A percentile compares a stretch with the other conserved stretches of the same genome.
phyloP scores from a whole-genome alignment of 768 basidiomycete genomes.

The Clitopilus hobsonii region DNA sequence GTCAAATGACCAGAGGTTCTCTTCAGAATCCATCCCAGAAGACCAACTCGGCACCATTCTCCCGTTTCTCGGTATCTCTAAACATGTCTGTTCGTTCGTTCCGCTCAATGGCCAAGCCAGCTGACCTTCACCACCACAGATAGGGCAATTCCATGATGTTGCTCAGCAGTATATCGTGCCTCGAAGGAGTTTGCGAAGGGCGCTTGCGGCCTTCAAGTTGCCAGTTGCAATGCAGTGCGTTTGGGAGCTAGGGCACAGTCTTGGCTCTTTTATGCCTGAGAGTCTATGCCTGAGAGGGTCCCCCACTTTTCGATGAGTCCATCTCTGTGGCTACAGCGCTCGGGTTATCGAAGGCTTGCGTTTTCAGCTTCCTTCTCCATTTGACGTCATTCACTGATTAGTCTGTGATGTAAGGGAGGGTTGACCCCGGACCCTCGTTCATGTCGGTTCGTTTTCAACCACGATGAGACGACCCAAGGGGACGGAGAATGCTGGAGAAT shows the following conservation, averaged over 20 bases:
- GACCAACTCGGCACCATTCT: too few species aligned
- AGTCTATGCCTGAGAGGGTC: background rate
- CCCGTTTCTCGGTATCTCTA: background rate
- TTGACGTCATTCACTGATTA: background rate
- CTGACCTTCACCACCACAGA: background rate
- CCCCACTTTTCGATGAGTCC: too few species aligned
- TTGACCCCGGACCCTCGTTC: background rate
- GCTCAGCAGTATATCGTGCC: too few species aligned
- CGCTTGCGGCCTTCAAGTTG: too few species aligned
- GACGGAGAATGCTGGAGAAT: background rate
- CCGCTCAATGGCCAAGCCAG: conserved; percentile 1
- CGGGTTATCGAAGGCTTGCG: background rate
- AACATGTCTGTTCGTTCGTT: conserved; percentile 2
- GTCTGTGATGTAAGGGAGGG: background rate
- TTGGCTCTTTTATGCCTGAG: background rate
- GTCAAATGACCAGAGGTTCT: background rate
- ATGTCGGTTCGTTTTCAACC: background rate
- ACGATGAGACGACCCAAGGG: background rate
- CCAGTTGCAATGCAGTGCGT: too few species aligned
- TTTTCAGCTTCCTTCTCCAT: background rate
- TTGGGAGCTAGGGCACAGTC: too few species aligned
- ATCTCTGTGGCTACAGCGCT: too few species aligned
- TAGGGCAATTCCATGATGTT: too few species aligned
- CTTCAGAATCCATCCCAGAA: conserved; percentile 8
- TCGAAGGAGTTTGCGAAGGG: too few species aligned